A percentile compares a stretch with the other conserved stretches of the same genome.
Conservation (phyloP, 1,139 yeast genomes). For the Debaryomycetaceae sp. region DNA sequence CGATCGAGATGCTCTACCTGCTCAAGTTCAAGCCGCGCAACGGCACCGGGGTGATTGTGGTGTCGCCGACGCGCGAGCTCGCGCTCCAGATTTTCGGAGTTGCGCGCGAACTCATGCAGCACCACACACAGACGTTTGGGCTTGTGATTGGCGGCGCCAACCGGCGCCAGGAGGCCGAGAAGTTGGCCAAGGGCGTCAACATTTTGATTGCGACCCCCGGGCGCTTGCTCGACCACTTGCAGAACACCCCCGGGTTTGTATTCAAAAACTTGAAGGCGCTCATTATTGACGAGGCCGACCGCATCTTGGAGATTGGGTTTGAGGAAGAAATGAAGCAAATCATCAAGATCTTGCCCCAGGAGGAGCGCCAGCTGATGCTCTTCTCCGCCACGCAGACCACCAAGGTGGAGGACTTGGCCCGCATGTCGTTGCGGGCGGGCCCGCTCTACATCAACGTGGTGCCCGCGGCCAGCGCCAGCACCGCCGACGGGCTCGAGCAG, state of each 20-base stretch:
- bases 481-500: constrained; percentile 96
- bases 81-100: constrained; percentile 97
- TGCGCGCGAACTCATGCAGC: constrained; percentile 86
- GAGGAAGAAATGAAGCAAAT: constrained; percentile 98
- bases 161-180: constrained; percentile 95
- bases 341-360: constrained; percentile 87
- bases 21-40: constrained; percentile 88
- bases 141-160: constrained; percentile 98
- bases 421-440: constrained; percentile 92
- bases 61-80: constrained; percentile 86
- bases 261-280: constrained; percentile 92
- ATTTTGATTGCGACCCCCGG: constrained; percentile 96
- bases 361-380: constrained; percentile 93
- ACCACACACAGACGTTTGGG: constrained; percentile 91
- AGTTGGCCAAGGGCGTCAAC: constrained; percentile 89
- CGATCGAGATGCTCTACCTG: constrained; percentile 85
- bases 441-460: constrained; percentile 95
- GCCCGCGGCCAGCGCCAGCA: constrained; percentile 74
- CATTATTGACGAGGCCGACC: constrained; percentile 94
- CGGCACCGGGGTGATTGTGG: constrained; percentile 85
- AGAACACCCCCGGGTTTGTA: constrained; percentile 89
- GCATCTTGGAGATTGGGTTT: constrained; percentile 94
- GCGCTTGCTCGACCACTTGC: constrained; percentile 90
- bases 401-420: constrained; percentile 95
- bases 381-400: constrained; percentile 99